Base-by-base conservation (phyloP, 2,329 filamentous ascomycete species). In the Aspergillus udagawae region DNA sequence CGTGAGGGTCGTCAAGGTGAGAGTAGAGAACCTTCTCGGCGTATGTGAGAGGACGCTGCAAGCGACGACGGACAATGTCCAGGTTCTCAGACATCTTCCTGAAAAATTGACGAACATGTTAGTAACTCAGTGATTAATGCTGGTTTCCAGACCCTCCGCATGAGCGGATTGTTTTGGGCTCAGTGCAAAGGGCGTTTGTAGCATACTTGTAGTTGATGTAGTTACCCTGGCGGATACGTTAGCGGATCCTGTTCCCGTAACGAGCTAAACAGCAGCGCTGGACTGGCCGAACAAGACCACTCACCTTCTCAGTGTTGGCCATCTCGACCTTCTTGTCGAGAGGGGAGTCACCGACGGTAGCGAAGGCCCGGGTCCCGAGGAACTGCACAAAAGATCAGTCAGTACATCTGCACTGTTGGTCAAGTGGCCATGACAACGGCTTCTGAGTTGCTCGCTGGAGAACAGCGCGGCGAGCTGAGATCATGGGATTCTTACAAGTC, bases 41-140 rank as follows among this genome's bases (percentile, higher is more conserved):
- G 76, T 88, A 96, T 69, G 92, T 94, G 70, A 99, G 86, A 67
- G 94, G 94, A 69, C 91, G 88, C 82, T 96, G 96, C 66, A 99
- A 85, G 72, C 94, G 88, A 70, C 82, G 78, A 73, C 94, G 90
- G 68, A 99, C 94, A 77, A 99, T 86, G 71, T 86, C 82, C 60
- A 99, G 86, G 85, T 96, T 97, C 83, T 97, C 92, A 70, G 90
- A 92, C 92, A 97, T 97, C 86, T 97, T 97, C 86, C 91, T 92
- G 78, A 51, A 62, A 57, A 56, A 48, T 52, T 62, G 51, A 52
- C 45, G 60, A 42, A 20, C 47, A 63, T 59, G 61, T 73, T 65
- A 73, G 65, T 52, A 32, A 12, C 45, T 55, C 38, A 41, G 48
- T 51, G 47, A 54, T 57, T 42, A 12, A 49, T 23, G 23, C 2